Evolutionary conservation across 768 basidiomycete genomes (phyloP), one percentile per base, ranked within the genome.

Genomic region (Artomyces pyxidatus): DNA sequence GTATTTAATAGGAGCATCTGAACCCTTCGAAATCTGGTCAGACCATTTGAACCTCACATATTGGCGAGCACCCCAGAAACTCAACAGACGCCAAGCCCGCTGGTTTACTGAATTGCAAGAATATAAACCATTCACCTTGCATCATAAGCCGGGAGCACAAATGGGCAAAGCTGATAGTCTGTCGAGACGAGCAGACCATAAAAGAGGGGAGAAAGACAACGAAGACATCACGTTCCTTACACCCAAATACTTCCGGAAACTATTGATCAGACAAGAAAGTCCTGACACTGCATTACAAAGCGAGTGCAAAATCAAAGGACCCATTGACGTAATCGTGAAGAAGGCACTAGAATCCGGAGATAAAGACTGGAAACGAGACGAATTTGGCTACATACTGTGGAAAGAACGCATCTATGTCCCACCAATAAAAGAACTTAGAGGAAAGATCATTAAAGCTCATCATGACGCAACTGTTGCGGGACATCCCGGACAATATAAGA

Each of bases 21-120:
- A 37, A 6, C 32, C 16, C 4, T 54, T 60, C 29, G 12, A 28
- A 1, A 48, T 59, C 17, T 47, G 14, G 19, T 57, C 58, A 3
- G 58, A 60, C 25, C 59, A 60, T 30, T 28, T 40, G 1, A 44
- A 59, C 1, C 49, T 58, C 11, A 6, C 8, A 10, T 49, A 27
- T 12, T 56, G 63, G 35, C 52, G 0, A 10, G 16, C 11, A 40
- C 41, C 0, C 55, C 55, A 42, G 37, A 49, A 17, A 44, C 56
- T 26, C 8, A 32, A 16, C 16, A 32, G 30, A 32, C 30, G 30
- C 16, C 30, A 32, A 32, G 30, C 30, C 9, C 16, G 30, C 30
- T 32, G 30, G 30, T 8, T 16, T n/a, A n/a, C n/a, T n/a, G n/a
- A n/a, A n/a, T n/a, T n/a, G n/a, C n/a, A n/a, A n/a, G n/a, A n/a